A percentile compares a stretch with the other conserved stretches of the same genome.
Evolutionary conservation across 2,329 filamentous ascomycete genomes (phyloP).

Genomic region (Colletotrichum costaricense): DNA sequence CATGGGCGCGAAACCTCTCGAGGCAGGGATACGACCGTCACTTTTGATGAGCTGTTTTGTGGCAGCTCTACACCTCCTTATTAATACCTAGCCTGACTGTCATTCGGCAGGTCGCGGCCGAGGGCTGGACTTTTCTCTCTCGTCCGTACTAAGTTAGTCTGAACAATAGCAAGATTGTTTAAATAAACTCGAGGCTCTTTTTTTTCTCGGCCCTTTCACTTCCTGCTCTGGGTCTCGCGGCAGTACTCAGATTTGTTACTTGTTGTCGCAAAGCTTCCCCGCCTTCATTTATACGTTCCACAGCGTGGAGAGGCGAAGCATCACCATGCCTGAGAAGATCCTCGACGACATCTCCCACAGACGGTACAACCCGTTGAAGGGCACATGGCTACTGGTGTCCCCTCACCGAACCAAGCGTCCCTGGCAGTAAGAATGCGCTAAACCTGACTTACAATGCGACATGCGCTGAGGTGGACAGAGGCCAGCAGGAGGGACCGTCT

Average conservation of each 20-base stretch:
- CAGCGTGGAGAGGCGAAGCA: neutral
- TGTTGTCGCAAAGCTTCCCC: conserved; percentile 20
- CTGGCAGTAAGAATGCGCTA: conserved; percentile 81
- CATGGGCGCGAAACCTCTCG: neutral
- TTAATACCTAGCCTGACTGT: conserved; percentile 9
- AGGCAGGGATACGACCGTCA: conserved; percentile 31
- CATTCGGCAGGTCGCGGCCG: conserved; percentile 24
- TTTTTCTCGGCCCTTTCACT: neutral
- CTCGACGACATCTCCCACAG: conserved; percentile 97
- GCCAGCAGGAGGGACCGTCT: conserved; percentile 80
- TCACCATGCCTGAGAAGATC: conserved; percentile 76
- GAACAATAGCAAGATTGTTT: conserved; percentile 15
- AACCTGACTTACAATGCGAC: neutral
- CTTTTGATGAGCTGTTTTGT: conserved; percentile 33
- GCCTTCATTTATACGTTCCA: conserved; percentile 11
- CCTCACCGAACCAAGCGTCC: conserved; percentile 96
- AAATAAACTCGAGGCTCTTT: conserved; percentile 14
- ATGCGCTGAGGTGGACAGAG: conserved; percentile 59
- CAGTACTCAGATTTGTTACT: neutral
- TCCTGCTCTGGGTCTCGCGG: neutral
- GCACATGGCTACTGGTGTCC: conserved; percentile 93
- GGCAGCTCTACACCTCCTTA: conserved; percentile 6
- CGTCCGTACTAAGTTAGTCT: conserved; percentile 19
- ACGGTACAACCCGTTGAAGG: conserved; percentile 90
- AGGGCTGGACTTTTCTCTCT: neutral